Percentiles rank a stretch among this genome's conserved stretches.
phyloP scores from a whole-genome alignment of 768 basidiomycete species.

The Wakefieldia striispora region DNA sequence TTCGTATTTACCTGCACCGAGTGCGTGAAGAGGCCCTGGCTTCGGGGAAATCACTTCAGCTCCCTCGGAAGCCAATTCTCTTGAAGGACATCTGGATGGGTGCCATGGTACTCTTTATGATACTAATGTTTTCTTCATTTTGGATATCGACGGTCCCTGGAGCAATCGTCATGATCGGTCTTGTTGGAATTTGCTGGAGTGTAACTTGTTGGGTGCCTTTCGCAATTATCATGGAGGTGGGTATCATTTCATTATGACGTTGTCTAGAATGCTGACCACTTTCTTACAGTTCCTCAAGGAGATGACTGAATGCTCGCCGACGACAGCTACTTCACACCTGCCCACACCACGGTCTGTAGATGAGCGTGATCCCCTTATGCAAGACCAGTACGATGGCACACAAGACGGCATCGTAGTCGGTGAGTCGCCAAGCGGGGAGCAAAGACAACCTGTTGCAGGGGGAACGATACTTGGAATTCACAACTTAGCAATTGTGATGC shows the following conservation, averaged over 20 bases:
- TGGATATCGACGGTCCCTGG: constrained; percentile 74
- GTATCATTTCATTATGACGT: constrained; percentile 37
- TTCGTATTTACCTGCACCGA: constrained; percentile 66
- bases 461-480: constrained; percentile 95
- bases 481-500: constrained; percentile 92
- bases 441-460: constrained; percentile 61
- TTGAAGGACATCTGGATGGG: constrained; percentile 93
- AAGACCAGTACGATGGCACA: constrained; percentile 44
- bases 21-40: constrained; percentile 86
- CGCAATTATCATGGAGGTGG: constrained; percentile 94
- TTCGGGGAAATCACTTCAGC: constrained; percentile 66
- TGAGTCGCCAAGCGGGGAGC: constrained; percentile 14
- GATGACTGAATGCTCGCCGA: constrained; percentile 40
- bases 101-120: constrained; percentile 75
- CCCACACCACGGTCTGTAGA: constrained; percentile 33
- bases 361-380: constrained; percentile 54
- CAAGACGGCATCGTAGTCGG: constrained; percentile 39
- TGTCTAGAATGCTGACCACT: not conserved
- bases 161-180: constrained; percentile 78
- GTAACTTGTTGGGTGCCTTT: constrained; percentile 99
- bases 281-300: constrained; percentile 67
- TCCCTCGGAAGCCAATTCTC: constrained; percentile 89
- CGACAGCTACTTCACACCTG: constrained; percentile 11
- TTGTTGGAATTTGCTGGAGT: constrained; percentile 94
- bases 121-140: constrained; percentile 81